Evolutionary conservation across 345 rosid species (phyloP).

Genomic region (Cochlearia excelsa): DNA sequence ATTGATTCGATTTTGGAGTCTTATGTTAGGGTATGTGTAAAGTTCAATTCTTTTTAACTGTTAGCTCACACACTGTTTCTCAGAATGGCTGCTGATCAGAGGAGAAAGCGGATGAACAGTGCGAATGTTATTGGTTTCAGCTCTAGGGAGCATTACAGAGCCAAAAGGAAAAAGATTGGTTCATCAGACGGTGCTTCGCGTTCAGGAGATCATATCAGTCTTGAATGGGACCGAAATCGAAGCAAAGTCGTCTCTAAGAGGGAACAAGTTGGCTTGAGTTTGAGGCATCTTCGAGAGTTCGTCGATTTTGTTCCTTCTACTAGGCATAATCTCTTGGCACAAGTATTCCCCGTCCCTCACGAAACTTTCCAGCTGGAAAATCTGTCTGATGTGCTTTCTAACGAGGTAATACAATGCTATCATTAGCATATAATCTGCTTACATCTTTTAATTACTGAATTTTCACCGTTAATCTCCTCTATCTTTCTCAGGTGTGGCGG

Average conservation of each 20-base stretch:
- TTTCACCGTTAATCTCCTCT: constrained; percentile 9
- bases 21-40: neutral
- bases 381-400: constrained; percentile 64
- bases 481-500: constrained; percentile 65
- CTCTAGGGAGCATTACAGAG: constrained; percentile 55
- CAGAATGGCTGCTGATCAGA: constrained; percentile 84
- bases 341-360: constrained; percentile 57
- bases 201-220: constrained; percentile 63
- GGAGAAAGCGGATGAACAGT: constrained; percentile 71
- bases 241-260: constrained; percentile 70
- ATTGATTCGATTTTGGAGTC: constrained; percentile 6
- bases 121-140: constrained; percentile 50
- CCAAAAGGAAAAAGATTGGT: constrained; percentile 58
- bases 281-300: constrained; percentile 65
- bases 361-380: constrained; percentile 72
- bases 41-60: constrained; percentile 7
- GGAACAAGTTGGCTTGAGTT: constrained; percentile 77
- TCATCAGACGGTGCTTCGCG: constrained; percentile 46
- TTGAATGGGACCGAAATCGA: constrained; percentile 71
- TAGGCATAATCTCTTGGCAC: constrained; percentile 49
- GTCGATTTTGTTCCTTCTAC: constrained; percentile 41
- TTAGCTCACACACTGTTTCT: constrained; percentile 11
- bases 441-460: constrained; percentile 3
- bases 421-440: constrained; percentile 13
- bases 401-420: constrained; percentile 50